Evolutionary conservation across 805 yeast species (phyloP), one percentile per base, ranked within the genome.

Genomic region (Jamesozyma lodderae): DNA sequence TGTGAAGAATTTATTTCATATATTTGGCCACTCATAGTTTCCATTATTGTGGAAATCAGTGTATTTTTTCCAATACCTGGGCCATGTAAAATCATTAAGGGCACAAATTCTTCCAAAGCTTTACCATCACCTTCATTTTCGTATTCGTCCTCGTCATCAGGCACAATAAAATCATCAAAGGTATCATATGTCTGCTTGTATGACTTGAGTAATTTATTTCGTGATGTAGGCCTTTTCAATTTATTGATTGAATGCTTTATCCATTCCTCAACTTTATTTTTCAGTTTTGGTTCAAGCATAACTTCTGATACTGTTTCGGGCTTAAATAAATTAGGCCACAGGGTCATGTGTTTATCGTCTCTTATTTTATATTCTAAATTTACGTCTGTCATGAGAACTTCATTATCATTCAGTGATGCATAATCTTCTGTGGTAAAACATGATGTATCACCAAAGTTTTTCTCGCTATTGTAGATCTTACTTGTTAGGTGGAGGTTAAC

Each of bases 1-100:
- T 75, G 79, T n/a, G 86, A 74, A 0, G 87, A 66, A 55, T 84
- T 85, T 21, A 88, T 67, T 55, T 90, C 97, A 55, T 82, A 80
- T 3, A 88, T 81, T 48, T 78, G 82, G 0, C 88, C 88, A 15
- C 67, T 64, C 8, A 79, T 46, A 32, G 75, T 77, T 8, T 72
- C 64, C 53, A 81, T 75, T 3, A 80, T 70, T 0, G 94, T 74
- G 46, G 82, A 73, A 0, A 90, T 67, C 0, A 87, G 60, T 0
- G 86, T 69, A 0, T 92, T 79, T 55, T 90, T 90, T 2, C 96
- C 94, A 9, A 75, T 67, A 0, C 95, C 94, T 0, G 68, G 53
- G 0, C 98, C 98, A 40, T 69, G 64, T 3, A 85, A 49, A 10
- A 84, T 73, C 53, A 81, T 59, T 3, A 82, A 53, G 0, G 92